Evolutionary conservation across 2,329 filamentous ascomycete species (phyloP).

Genomic region (Ilyonectria sp.): DNA sequence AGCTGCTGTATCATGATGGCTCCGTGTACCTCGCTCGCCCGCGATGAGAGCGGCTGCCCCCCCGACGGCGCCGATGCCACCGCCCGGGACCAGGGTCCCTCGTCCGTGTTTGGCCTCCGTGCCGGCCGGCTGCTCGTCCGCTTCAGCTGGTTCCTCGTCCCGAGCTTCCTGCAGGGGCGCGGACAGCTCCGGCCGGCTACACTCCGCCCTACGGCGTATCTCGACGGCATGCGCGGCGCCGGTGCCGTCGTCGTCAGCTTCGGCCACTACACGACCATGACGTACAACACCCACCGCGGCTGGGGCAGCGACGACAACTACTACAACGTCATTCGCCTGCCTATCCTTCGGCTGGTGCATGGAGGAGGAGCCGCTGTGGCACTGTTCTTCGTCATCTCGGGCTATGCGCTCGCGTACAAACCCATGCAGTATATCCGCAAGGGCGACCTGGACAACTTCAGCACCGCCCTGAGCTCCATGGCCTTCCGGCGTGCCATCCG

Average conservation of each 20-base stretch:
- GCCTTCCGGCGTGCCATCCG: slow-evolving; percentile 67
- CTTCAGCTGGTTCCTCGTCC: slow-evolving; percentile 61
- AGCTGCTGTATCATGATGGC: slow-evolving; percentile 54
- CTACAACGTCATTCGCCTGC: slow-evolving; percentile 65
- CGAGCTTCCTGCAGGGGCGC: slow-evolving; percentile 64
- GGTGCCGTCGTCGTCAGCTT: slow-evolving; percentile 70
- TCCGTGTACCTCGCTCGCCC: slow-evolving; percentile 52
- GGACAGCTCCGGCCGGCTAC: slow-evolving; percentile 57
- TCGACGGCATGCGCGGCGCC: slow-evolving; percentile 71
- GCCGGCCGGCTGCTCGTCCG: slow-evolving; percentile 37
- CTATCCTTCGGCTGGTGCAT: slow-evolving; percentile 68
- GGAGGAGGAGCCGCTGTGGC: slow-evolving; percentile 70
- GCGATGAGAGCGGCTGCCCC: slow-evolving; percentile 62
- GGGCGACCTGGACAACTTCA: slow-evolving; percentile 55
- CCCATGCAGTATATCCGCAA: slow-evolving; percentile 62
- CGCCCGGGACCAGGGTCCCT: no score
- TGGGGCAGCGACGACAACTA: slow-evolving; percentile 62
- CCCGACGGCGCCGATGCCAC: slow-evolving; percentile 59
- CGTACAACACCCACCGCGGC: slow-evolving; percentile 65
- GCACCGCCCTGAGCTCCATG: slow-evolving; percentile 63
- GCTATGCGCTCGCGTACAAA: slow-evolving; percentile 71
- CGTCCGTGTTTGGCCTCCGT: no score
- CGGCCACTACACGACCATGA: slow-evolving; percentile 69
- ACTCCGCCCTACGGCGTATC: slow-evolving; percentile 68
- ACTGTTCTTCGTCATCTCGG: slow-evolving; percentile 75